phyloP scores from a whole-genome alignment of 2,329 filamentous ascomycete species.

The Colletotrichum brevisporum region DNA sequence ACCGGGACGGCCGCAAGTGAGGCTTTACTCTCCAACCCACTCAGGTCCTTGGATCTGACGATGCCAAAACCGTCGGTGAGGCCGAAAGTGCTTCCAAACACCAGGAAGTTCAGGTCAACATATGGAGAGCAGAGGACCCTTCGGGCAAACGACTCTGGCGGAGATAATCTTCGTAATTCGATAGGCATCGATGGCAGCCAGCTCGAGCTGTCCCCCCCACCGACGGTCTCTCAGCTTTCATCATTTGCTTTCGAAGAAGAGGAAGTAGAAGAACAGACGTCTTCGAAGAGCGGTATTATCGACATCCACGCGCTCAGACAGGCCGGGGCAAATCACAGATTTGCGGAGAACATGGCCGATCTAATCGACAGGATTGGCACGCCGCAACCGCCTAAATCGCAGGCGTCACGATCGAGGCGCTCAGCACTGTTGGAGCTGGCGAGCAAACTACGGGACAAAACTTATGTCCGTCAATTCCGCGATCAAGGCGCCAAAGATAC shows the following conservation, averaged over 20 bases:
- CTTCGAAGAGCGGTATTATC: conserved; percentile 64
- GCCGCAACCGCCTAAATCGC: conserved; percentile 60
- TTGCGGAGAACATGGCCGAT: conserved; percentile 76
- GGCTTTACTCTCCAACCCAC: conserved; percentile 22
- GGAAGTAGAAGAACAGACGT: conserved; percentile 57
- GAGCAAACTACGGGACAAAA: conserved; percentile 71
- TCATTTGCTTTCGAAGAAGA: conserved; percentile 57
- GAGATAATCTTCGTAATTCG: conserved; percentile 43
- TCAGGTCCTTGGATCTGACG: conserved; percentile 6
- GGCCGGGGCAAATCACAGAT: conserved; percentile 76
- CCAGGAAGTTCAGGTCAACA: conserved; percentile 35
- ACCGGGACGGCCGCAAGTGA: background rate
- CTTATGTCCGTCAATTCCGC: conserved; percentile 78
- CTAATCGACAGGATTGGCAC: conserved; percentile 71
- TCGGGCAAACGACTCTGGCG: conserved; percentile 48
- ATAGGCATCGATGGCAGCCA: conserved; percentile 44
- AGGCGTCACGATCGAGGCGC: conserved; percentile 66
- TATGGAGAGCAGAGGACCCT: conserved; percentile 49
- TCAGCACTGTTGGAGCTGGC: conserved; percentile 73
- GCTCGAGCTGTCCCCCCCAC: conserved; percentile 31
- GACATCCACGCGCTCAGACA: conserved; percentile 77
- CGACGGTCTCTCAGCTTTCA: conserved; percentile 32
- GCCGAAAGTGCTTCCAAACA: conserved; percentile 24
- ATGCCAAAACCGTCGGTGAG: conserved; percentile 27
- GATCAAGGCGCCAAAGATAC: conserved; percentile 80